Evolutionary conservation across 139 green algal species (phyloP).

Genomic region (Auxenochlorella pyrenoidosa): DNA sequence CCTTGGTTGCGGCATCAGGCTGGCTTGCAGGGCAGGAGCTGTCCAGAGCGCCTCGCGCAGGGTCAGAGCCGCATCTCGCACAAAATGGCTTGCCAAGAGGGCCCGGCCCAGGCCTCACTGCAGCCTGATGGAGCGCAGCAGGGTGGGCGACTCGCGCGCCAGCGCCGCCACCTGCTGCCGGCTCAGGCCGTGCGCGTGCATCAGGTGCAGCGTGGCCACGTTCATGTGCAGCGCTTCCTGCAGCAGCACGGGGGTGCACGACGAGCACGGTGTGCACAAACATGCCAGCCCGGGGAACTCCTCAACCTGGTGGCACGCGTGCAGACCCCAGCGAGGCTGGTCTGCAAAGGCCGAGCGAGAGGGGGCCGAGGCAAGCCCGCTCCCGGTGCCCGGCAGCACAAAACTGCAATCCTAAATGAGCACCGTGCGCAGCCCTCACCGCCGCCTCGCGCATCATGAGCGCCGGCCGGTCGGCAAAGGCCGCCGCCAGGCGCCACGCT

Average conservation of each 20-base stretch:
- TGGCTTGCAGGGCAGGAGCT: background rate
- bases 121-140: constrained; percentile 16
- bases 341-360: no score
- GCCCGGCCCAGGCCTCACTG: background rate
- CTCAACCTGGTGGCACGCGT: background rate
- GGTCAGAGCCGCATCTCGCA: background rate
- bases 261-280: no score
- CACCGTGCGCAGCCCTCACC: constrained; percentile 19
- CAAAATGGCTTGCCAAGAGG: background rate
- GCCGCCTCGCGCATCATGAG: constrained; percentile 8
- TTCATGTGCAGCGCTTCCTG: constrained; percentile 32
- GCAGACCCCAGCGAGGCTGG: no score
- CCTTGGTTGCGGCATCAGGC: background rate
- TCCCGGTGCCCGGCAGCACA: no score
- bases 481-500: constrained; percentile 10
- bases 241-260: background rate
- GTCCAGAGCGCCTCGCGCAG: no score
- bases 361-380: no score
- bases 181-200: constrained; percentile 6
- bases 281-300: background rate
- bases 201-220: constrained; percentile 20
- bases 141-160: background rate
- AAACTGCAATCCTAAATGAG: no score
- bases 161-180: constrained; percentile 12
- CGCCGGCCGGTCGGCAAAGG: background rate